phyloP scores from a whole-genome alignment of 2,329 filamentous ascomycete genomes.

The Penicillium sp. region DNA sequence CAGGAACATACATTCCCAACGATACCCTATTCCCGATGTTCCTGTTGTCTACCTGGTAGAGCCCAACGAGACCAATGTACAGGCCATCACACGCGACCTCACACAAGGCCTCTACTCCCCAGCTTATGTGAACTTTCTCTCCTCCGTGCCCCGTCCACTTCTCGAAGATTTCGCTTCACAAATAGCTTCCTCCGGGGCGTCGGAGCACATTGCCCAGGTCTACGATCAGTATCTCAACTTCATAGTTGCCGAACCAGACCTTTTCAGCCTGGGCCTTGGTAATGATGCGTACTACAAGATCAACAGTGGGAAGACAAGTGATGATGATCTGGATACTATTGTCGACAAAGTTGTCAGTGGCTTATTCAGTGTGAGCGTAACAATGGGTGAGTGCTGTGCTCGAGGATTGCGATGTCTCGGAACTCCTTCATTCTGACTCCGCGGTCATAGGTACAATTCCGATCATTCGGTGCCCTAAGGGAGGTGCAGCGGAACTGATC shows the following conservation, averaged over 20 bases:
- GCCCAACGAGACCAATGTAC: conserved; percentile 72
- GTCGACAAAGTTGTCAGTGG: conserved; percentile 91
- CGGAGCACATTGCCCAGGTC: conserved; percentile 84
- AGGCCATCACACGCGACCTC: conserved; percentile 77
- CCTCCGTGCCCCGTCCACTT: conserved; percentile 80
- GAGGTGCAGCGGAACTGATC: conserved; percentile 88
- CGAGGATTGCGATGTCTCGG: neutral
- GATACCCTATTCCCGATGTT: conserved; percentile 91
- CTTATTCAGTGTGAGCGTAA: conserved; percentile 97
- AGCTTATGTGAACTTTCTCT: conserved; percentile 95
- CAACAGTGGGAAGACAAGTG: conserved; percentile 85
- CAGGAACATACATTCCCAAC: conserved; percentile 71
- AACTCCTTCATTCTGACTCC: conserved; percentile 2
- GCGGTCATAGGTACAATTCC: conserved; percentile 69
- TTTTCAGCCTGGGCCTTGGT: conserved; percentile 90
- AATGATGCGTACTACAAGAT: conserved; percentile 94
- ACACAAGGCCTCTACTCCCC: conserved; percentile 83
- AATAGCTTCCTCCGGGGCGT: conserved; percentile 74
- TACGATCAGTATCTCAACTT: conserved; percentile 98
- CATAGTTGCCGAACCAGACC: conserved; percentile 87
- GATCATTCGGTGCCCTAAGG: conserved; percentile 90
- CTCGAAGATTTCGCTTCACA: conserved; percentile 92
- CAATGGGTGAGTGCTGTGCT: conserved; percentile 65
- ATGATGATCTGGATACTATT: conserved; percentile 79
- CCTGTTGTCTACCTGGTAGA: conserved; percentile 96